phyloP scores from a whole-genome alignment of 345 rosid species.

The Boechera stricta region DNA sequence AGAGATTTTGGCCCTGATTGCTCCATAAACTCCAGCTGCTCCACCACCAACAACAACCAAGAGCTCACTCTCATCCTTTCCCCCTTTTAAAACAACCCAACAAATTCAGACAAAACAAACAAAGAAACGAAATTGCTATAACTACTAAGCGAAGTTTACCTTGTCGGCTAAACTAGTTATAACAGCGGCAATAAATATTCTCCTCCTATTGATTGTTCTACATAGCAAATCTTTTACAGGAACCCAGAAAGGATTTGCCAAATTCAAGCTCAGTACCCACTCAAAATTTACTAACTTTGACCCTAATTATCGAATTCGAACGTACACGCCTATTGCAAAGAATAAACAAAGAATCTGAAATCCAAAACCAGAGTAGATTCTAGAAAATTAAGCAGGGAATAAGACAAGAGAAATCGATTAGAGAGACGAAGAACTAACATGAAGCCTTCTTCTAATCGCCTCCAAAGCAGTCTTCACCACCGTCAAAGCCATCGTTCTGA shows the following conservation, averaged over 20 bases:
- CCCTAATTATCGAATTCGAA: neutral
- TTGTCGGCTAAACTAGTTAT: neutral
- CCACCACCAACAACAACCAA: too few species aligned
- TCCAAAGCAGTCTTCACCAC: too few species aligned
- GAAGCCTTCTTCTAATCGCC: too few species aligned
- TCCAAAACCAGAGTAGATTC: too few species aligned
- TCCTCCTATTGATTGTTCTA: conserved; percentile 23
- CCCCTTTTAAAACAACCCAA: conserved; percentile 27
- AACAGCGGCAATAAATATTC: neutral
- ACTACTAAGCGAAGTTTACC: conserved; percentile 35
- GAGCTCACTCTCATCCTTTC: conserved; percentile 17
- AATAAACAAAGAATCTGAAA: neutral
- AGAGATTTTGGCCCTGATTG: conserved; percentile 81
- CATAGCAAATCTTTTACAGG: conserved; percentile 39
- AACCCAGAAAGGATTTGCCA: conserved; percentile 36
- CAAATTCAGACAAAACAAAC: conserved; percentile 12
- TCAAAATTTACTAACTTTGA: neutral
- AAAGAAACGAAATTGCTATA: neutral
- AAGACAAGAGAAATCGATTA: too few species aligned
- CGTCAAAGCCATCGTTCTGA: too few species aligned
- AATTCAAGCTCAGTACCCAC: conserved; percentile 27
- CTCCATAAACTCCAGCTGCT: conserved; percentile 58
- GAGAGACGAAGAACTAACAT: too few species aligned
- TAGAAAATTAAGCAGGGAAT: too few species aligned
- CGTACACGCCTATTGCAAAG: neutral